Evolutionary conservation across 2,329 filamentous ascomycete genomes (phyloP).

Genomic region (Xylaria polymorpha): DNA sequence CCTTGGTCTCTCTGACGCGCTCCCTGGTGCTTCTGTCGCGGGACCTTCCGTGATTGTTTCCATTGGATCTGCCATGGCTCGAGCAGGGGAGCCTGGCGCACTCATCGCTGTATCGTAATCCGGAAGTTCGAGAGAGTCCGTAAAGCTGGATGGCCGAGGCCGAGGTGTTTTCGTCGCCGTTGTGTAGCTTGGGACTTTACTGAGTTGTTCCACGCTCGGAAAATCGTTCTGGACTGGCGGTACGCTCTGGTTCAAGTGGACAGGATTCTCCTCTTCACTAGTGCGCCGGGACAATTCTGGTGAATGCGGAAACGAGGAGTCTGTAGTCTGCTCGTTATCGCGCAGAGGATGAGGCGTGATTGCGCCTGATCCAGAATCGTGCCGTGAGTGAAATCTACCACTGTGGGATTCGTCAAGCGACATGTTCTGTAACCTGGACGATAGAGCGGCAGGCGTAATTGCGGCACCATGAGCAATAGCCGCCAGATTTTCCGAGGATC

Average conservation of each 20-base stretch:
- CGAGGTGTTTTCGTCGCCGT: slow-evolving; percentile 75
- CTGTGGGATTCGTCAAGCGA: slow-evolving; percentile 61
- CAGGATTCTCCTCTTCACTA: slow-evolving; percentile 58
- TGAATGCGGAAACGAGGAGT: slow-evolving; percentile 58
- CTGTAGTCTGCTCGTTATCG: slow-evolving; percentile 50
- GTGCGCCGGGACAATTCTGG: slow-evolving; percentile 64
- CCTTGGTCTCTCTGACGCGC: slow-evolving; percentile 35
- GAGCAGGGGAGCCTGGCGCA: slow-evolving; percentile 62
- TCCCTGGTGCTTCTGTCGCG: slow-evolving; percentile 17
- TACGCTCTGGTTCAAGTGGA: slow-evolving; percentile 63
- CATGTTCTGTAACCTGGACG: slow-evolving; percentile 76
- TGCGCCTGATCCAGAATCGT: slow-evolving; percentile 57
- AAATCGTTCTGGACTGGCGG: slow-evolving; percentile 62
- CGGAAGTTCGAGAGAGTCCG: slow-evolving; percentile 66
- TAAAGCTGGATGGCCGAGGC: slow-evolving; percentile 63
- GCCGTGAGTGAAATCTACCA: slow-evolving; percentile 58
- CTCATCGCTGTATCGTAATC: slow-evolving; percentile 74
- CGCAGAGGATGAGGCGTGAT: slow-evolving; percentile 56
- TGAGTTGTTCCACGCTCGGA: slow-evolving; percentile 72
- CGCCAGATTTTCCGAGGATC: slow-evolving; percentile 83
- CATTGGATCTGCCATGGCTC: slow-evolving; percentile 49
- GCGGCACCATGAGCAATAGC: slow-evolving; percentile 62
- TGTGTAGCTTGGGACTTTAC: slow-evolving; percentile 80
- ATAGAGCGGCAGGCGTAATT: slow-evolving; percentile 66
- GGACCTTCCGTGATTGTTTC: slow-evolving; percentile 46